Base-by-base conservation (phyloP, 2,329 filamentous ascomycete species). In the Xylariaceae sp. region DNA sequence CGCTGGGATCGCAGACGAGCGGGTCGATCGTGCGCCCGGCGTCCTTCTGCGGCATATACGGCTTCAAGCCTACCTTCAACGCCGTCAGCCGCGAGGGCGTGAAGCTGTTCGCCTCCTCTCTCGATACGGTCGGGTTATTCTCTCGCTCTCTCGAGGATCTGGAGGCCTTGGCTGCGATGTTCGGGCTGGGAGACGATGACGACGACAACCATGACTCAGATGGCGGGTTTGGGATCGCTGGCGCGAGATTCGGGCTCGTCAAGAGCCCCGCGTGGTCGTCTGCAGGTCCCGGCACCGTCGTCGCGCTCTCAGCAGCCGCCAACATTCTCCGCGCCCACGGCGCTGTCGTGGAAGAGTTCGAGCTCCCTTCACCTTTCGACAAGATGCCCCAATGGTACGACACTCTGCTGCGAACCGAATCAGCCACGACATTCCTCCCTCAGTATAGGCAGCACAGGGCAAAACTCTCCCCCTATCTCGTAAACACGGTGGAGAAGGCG, bases 41-140 rank as follows among this genome's bases (percentile, higher is more conserved):
- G 0, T 77, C 77, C 0, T 85, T 74, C 60, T 82, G 76, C 44
- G 80, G 80, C 5, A 66, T 79, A 4, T 85, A 78, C 40, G 78
- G 68, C 0, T 63, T 83, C 38, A 85, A 84, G 53, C 79, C 81
- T 2, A 85, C 79, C 0, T 83, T 77, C 76, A 74, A 73, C 38
- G 61, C 75, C 0, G 70, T 85, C 23, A 77, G 72, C 0, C 66
- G 76, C 0, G 80, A 84, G 51, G 80, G 81, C 0, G 66, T 73
- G 31, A 78, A 74, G 54, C 62, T 77, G 2, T 80, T 74, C 48
- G 74, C 76, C 1, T 59, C 76, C 1, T 75, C 68, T 1, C 64
- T 78, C 5, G 81, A 85, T 50, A 85, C 81, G 0, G 50, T 81
- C 0, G 81, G 81, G 2, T 61, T 82, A 9, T 83, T 73, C 41